A percentile compares a stretch with the other conserved stretches of the same genome.
Evolutionary conservation across 306 rosid genomes (phyloP).

Genomic region (Comarum palustre): DNA sequence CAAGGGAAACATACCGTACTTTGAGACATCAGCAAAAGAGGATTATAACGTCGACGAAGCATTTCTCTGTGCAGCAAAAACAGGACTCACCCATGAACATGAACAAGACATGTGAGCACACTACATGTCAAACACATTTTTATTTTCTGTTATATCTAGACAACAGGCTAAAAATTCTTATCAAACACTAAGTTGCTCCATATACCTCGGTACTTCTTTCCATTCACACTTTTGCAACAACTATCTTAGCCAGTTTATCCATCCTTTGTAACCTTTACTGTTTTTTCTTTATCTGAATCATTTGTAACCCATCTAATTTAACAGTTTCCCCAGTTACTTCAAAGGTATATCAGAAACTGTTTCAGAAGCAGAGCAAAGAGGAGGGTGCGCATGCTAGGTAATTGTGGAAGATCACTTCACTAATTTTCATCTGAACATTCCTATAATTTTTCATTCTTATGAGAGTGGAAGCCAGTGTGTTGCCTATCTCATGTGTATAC

Average conservation of each 20-base stretch:
- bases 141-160: not conserved
- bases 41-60: conserved; percentile 67
- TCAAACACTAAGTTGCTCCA: not conserved
- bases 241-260: not conserved
- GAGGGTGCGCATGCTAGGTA: conserved; percentile 70
- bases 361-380: conserved; percentile 66
- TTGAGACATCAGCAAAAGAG: conserved; percentile 85
- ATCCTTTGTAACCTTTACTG: not conserved
- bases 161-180: not conserved
- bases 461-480: conserved; percentile 8
- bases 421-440: not conserved
- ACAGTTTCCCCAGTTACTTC: conserved; percentile 51
- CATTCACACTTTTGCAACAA: not conserved
- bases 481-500: conserved; percentile 11
- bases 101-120: conserved; percentile 57
- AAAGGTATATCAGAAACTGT: conserved; percentile 68
- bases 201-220: too few species aligned
- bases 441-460: conserved; percentile 21
- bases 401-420: not conserved
- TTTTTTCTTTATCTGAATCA: not conserved
- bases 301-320: not conserved
- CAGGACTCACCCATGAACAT: conserved; percentile 60
- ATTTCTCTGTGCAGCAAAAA: conserved; percentile 60
- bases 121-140: too few species aligned
- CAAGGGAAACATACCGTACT: conserved; percentile 78